Evolutionary conservation across 257 asterid genomes (phyloP), one percentile per base, ranked within the genome.

Genomic region (Cynanchum wilfordii): DNA sequence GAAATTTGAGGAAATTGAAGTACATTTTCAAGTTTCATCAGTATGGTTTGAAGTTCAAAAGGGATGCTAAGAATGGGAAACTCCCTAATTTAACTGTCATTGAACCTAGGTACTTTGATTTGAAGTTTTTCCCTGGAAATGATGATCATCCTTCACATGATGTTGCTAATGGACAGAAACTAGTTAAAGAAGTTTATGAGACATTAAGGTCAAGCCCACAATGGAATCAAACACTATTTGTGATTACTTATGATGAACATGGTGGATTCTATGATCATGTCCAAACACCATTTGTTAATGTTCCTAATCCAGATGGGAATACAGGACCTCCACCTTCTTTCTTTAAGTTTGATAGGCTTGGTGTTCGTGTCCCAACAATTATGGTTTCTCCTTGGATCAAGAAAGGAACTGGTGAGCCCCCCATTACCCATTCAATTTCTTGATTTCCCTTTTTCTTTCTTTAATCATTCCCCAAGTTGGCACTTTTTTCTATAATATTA

Each of bases 301-400:
- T 91, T 3, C 97, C 97, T 2, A 91, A 89, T 50, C 97, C 95
- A 3, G 97, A 91, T 73, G 96, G 95, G 33, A 89, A 84, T 50
- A 89, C 90, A 2, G 97, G 97, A 0, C 97, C 97, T 5, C 78
- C 91, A 1, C 97, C 97, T 4, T 68, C 52, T 80, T 89, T 84
- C 93, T 91, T 91, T 56, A 86, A 86, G 70, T 91, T 91, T n/a
- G 96, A 91, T 74, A 54, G 97, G 75, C 93, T 91, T n/a, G 97
- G 96, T 12, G 97, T 91, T 82, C 93, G 96, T 29, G 95, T 91
- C n/a, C 96, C 97, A 0, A 89, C 96, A 0, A 87, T 91, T 24
- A 86, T 91, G 95, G 95, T 88, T 16, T 91, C 97, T 60, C 96
- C 97, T 51, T 91, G 97, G 97, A 89, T 91, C 91, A 87, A 86